Percentiles rank a stretch among this genome's conserved stretches.
These are phyloP conservation scores for Globisporangium alternatum DNA, from an alignment of 352 stramenopile genomes.

Conservation along the genomic window DNA sequence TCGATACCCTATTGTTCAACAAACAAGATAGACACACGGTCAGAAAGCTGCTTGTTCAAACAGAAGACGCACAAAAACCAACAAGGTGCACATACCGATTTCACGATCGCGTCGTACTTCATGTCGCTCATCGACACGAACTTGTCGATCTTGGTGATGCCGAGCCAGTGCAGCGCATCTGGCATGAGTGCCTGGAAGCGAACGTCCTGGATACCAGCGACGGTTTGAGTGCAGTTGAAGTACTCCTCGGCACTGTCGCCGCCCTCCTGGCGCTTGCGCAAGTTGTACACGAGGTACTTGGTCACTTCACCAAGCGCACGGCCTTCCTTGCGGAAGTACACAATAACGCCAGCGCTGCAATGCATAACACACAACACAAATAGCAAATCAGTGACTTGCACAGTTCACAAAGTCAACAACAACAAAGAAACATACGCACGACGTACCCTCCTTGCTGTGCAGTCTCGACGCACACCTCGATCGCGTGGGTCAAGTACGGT, in stretches of 20 bases:
- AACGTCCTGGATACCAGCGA: conserved; percentile 97
- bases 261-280: conserved; percentile 97
- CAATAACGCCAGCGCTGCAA: conserved; percentile 91
- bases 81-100: conserved; percentile 60
- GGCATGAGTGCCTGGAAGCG: conserved; percentile 99
- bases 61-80: background rate
- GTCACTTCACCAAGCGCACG: conserved; percentile 97
- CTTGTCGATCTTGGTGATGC: conserved; percentile 92
- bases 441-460: conserved; percentile 94
- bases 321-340: conserved; percentile 99
- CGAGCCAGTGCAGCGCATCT: conserved; percentile 98
- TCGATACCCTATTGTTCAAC: conserved; percentile 87
- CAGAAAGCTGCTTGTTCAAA: background rate
- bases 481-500: conserved; percentile 98
- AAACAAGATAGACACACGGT: background rate
- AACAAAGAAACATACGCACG: background rate
- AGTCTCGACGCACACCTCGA: conserved; percentile 98
- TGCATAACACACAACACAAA: conserved; percentile 1
- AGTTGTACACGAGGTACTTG: conserved; percentile 99
- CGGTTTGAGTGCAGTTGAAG: conserved; percentile 98
- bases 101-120: conserved; percentile 99
- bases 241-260: conserved; percentile 97
- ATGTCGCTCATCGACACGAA: conserved; percentile 99
- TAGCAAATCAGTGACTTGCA: background rate
- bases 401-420: background rate